Evolutionary conservation across 495 filamentous ascomycete genomes (phyloP).

Genomic region (Penicillium verhagenii): DNA sequence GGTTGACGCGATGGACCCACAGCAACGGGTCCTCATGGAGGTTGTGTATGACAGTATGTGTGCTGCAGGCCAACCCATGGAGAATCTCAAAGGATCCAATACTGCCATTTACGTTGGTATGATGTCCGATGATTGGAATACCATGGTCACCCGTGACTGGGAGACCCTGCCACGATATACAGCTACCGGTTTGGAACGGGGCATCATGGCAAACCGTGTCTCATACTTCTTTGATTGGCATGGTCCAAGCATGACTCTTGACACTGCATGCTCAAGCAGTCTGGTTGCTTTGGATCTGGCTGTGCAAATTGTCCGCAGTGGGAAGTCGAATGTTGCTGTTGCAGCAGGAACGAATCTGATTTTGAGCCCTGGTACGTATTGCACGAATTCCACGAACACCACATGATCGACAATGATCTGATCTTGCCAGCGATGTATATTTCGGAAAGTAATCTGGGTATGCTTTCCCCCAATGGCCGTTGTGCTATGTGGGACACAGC

Average conservation of each 20-base stretch:
- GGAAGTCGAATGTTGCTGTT: neutral
- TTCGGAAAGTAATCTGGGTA: slow-evolving; percentile 24
- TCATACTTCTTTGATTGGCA: slow-evolving; percentile 5
- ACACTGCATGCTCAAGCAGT: neutral
- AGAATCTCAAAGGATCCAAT: neutral
- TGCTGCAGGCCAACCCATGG: neutral
- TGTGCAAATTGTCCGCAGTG: neutral
- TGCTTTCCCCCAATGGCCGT: slow-evolving; percentile 33
- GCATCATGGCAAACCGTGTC: neutral
- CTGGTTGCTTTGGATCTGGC: slow-evolving; percentile 2
- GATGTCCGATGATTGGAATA: neutral
- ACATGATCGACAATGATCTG: no score
- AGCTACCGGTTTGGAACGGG: neutral
- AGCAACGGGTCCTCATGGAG: neutral
- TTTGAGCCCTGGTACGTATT: neutral
- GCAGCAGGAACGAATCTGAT: slow-evolving; percentile 46
- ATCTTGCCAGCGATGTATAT: slow-evolving; percentile 7
- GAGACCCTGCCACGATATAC: neutral
- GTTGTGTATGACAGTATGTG: neutral
- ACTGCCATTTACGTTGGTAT: slow-evolving; percentile 1
- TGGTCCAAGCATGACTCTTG: slow-evolving; percentile 4
- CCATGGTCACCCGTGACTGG: neutral
- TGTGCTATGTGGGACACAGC: slow-evolving; percentile 41
- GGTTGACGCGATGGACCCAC: neutral
- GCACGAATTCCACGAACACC: no score